Percentiles rank a stretch among this genome's conserved stretches.
These are phyloP conservation scores for Lycium ferocissimum DNA, from an alignment of 257 asterid genomes.

Conservation along the genomic window DNA sequence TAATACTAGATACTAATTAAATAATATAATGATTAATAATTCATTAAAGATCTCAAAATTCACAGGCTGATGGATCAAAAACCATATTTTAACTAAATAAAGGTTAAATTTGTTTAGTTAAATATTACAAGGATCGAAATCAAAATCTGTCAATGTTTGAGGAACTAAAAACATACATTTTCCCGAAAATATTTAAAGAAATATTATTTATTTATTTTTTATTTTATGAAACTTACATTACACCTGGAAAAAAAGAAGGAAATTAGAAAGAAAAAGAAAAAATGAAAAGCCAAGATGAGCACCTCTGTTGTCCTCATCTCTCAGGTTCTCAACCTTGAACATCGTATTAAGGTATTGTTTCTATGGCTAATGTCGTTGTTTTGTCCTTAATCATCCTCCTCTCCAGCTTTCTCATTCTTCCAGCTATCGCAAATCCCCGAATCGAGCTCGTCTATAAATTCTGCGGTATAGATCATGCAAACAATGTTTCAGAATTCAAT, in stretches of 20 bases:
- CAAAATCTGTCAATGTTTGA: not conserved
- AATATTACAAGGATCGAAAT: not conserved
- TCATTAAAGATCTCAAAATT: not conserved
- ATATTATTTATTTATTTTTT: not conserved
- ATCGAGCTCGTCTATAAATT: slow-evolving; percentile 23
- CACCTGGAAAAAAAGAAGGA: too few relatives aligned
- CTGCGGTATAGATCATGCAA: slow-evolving; percentile 25
- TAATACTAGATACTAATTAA: not conserved
- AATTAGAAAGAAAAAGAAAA: not conserved
- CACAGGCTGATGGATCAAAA: not conserved
- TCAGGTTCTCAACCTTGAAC: too few relatives aligned
- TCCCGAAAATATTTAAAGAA: too few relatives aligned
- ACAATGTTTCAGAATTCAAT: slow-evolving; percentile 28
- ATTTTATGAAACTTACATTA: not conserved
- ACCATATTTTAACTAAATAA: not conserved
- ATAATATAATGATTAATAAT: not conserved
- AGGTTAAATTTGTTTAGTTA: not conserved
- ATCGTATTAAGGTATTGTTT: not conserved
- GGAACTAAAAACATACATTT: not conserved
- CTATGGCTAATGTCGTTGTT: slow-evolving; percentile 6
- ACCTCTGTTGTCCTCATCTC: not conserved
- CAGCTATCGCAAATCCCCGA: slow-evolving; percentile 27
- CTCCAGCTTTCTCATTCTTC: not conserved
- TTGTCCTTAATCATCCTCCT: not conserved
- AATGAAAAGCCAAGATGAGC: not conserved